Base-by-base conservation (phyloP, 1,284 basidiomycete species). In the Irpex sp. region DNA sequence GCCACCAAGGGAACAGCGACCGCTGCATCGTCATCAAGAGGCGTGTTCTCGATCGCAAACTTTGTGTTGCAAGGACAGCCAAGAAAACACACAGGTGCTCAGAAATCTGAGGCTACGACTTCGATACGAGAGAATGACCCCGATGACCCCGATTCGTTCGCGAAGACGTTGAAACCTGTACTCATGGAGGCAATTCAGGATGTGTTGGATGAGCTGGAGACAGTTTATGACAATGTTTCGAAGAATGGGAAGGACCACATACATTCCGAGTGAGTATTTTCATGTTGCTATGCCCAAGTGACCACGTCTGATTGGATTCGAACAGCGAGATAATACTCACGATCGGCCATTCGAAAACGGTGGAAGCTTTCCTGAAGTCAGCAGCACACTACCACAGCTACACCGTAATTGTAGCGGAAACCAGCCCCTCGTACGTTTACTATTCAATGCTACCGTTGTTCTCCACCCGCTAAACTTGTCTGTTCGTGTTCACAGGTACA, bases 221-320 rank as follows among this genome's bases (percentile, higher is more conserved):
- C 94, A 3, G 96, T 97, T 0, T 95, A 97, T 72, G 93, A 97
- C 68, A 96, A 92, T 73, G 91, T 99, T 9, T 93, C 94, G 3
- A 97, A 94, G 78, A 94, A 94, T 66, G 94, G 96, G 1, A 92
- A 88, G 74, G 96, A 98, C 75, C 97, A 99, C 75, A 94, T 99
- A 66, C 96, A 98, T 76, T 94, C 94, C 8, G 95, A 97, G 94
- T 96, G 73, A 72, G 91, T 78, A 1, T 44, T 47, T 21, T 36
- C 44, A 5, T n/a, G 56, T 40, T 26, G 19, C 11, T 26, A 11
- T 47, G 7, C 44, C 0, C 13, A 47, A 1, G 40, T 8, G 26
- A 51, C 8, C 34, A 5, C 13, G 6, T 17, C 8, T 48, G 17
- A 58, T 52, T 15, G 11, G 31, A 48, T 54, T 58, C 40, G 44